phyloP scores from a whole-genome alignment of 1,284 basidiomycete species.

The Sanguinoderma infundibulare region DNA sequence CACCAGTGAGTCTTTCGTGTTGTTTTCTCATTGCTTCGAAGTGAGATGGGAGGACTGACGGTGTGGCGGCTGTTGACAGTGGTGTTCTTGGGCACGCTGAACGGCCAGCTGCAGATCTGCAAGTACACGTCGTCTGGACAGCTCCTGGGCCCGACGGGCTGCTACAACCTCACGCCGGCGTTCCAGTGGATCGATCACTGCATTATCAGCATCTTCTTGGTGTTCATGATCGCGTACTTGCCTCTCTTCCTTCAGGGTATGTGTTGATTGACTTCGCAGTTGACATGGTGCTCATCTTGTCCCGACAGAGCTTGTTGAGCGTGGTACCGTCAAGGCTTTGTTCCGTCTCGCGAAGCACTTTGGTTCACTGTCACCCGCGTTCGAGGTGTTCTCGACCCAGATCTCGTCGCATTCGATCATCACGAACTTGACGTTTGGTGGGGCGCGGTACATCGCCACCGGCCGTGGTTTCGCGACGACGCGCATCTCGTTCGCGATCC shows the following conservation, averaged over 20 bases:
- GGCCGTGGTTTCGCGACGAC: slow-evolving; percentile 97
- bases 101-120: slow-evolving; percentile 81
- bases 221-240: slow-evolving; percentile 94
- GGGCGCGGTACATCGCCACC: slow-evolving; percentile 98
- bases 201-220: slow-evolving; percentile 95
- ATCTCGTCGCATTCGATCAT: slow-evolving; percentile 96
- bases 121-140: slow-evolving; percentile 74
- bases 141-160: slow-evolving; percentile 80
- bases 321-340: slow-evolving; percentile 88
- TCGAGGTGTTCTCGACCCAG: slow-evolving; percentile 96
- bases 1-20: slow-evolving; percentile 73
- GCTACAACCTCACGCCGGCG: slow-evolving; percentile 89
- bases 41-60: slow-evolving; percentile 11
- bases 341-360: slow-evolving; percentile 92
- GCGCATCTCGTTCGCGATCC: slow-evolving; percentile 89
- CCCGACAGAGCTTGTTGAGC: slow-evolving; percentile 83
- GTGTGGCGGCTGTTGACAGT: slow-evolving; percentile 48
- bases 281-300: slow-evolving; percentile 21
- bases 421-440: slow-evolving; percentile 94
- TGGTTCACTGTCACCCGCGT: slow-evolving; percentile 89
- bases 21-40: not conserved
- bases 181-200: slow-evolving; percentile 94
- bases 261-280: slow-evolving; percentile 20
- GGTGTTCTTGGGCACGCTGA: slow-evolving; percentile 91
- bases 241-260: slow-evolving; percentile 92